Conservation (phyloP, 371 early-diverging fungal species). For the Lichtheimia ornata region DNA sequence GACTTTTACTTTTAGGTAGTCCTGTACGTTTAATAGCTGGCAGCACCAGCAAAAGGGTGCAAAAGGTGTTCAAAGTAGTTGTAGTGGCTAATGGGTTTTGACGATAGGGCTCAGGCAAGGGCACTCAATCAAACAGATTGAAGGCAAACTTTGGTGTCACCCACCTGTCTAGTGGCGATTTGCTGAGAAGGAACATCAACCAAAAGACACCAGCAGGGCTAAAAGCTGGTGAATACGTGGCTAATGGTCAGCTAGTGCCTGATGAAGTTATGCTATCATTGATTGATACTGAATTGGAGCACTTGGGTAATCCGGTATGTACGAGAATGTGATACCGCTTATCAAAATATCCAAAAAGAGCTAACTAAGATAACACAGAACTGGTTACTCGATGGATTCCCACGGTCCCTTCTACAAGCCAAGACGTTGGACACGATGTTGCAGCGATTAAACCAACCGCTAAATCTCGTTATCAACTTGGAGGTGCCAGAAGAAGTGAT, state of each 20-base stretch:
- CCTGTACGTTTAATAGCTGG: conserved; percentile 45
- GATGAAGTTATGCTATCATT: conserved; percentile 80
- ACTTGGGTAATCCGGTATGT: conserved; percentile 47
- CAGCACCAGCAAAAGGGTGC: background rate
- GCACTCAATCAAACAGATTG: conserved; percentile 84
- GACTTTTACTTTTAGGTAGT: conserved; percentile 61
- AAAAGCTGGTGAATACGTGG: conserved; percentile 55
- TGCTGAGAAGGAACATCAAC: conserved; percentile 78
- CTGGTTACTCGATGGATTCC: conserved; percentile 97
- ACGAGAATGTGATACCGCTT: background rate
- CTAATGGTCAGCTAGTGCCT: conserved; percentile 70
- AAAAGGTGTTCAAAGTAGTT: conserved; percentile 4
- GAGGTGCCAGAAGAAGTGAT: conserved; percentile 93
- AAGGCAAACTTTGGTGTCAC: conserved; percentile 65
- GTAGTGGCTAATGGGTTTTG: background rate
- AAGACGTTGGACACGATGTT: conserved; percentile 72
- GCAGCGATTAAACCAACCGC: conserved; percentile 50
- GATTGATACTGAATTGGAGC: conserved; percentile 68
- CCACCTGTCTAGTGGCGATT: conserved; percentile 82
- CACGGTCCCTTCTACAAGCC: conserved; percentile 91
- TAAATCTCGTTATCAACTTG: conserved; percentile 87
- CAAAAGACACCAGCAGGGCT: conserved; percentile 69
- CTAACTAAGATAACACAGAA: conserved; percentile 30
- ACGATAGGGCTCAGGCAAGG: conserved; percentile 82
- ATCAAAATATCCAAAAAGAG: background rate